Evolutionary conservation across 2,329 filamentous ascomycete species (phyloP).

Genomic region (Harringtonia aguacate): DNA sequence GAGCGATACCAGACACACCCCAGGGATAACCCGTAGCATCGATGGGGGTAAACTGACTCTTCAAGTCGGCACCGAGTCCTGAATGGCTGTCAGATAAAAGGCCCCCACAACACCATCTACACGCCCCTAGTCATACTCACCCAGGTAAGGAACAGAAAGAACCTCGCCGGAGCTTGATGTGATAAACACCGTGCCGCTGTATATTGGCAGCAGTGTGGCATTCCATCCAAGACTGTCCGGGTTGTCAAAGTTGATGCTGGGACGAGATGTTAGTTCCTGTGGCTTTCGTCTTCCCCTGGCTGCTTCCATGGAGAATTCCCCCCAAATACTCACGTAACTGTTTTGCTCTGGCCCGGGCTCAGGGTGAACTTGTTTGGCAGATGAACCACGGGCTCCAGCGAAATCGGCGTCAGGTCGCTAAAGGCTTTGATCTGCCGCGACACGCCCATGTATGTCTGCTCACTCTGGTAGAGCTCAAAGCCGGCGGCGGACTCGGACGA

Average conservation of each 20-base stretch:
- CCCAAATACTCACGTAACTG: too few relatives aligned
- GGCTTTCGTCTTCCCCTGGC: too few relatives aligned
- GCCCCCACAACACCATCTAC: too few relatives aligned
- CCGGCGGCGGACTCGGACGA: conserved; percentile 33
- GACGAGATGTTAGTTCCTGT: too few relatives aligned
- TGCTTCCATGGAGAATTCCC: too few relatives aligned
- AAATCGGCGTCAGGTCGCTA: not conserved
- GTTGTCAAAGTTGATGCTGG: conserved; percentile 13
- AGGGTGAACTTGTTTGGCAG: not conserved
- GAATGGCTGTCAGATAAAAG: not conserved
- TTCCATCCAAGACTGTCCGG: not conserved
- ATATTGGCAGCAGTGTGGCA: conserved; percentile 10
- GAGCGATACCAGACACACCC: not conserved
- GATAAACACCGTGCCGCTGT: conserved; percentile 23
- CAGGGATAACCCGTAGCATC: not conserved
- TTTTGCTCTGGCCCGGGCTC: too few relatives aligned
- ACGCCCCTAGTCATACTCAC: not conserved
- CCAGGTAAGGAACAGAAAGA: not conserved
- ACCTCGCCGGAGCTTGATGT: conserved; percentile 19
- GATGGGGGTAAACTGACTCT: not conserved
- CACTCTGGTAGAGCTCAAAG: too few relatives aligned
- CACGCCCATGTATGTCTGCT: not conserved
- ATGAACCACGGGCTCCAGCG: not conserved
- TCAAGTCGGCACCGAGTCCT: not conserved
- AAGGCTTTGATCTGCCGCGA: not conserved